A percentile compares a stretch with the other conserved stretches of the same genome.
These are phyloP conservation scores for Cairneyella variabilis DNA, from an alignment of 495 filamentous ascomycete genomes.

Conservation along the genomic window DNA sequence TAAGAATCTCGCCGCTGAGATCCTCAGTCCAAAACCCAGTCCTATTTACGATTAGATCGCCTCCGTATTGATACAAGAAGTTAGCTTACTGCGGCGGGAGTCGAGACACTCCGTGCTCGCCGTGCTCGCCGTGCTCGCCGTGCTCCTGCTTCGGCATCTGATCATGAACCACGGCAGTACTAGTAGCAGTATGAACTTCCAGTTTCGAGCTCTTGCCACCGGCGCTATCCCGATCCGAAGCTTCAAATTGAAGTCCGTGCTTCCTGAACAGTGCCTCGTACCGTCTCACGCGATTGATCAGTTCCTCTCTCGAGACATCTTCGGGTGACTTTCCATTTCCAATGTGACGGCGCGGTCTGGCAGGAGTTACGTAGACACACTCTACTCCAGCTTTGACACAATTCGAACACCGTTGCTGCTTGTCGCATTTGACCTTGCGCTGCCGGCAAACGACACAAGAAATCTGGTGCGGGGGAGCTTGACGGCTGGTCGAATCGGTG, in stretches of 20 bases:
- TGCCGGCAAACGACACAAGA: constrained; percentile 60
- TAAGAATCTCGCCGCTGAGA: background rate
- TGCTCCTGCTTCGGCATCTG: background rate
- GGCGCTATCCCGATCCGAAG: background rate
- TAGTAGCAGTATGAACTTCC: background rate
- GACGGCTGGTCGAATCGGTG: background rate
- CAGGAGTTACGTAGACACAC: constrained; percentile 53
- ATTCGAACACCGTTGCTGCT: constrained; percentile 58
- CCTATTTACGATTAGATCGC: background rate
- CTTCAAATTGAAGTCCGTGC: background rate
- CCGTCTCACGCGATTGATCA: constrained; percentile 24
- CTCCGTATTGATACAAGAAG: background rate
- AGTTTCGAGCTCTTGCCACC: background rate
- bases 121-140: too few relatives aligned
- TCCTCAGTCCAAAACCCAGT: background rate
- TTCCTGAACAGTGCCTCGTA: constrained; percentile 1
- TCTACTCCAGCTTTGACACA: constrained; percentile 54
- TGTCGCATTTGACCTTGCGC: constrained; percentile 64
- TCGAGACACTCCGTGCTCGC: background rate
- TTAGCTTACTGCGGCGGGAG: background rate
- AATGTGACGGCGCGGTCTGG: constrained; percentile 41
- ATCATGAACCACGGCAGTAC: background rate
- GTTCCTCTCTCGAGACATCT: constrained; percentile 35
- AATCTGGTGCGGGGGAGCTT: background rate
- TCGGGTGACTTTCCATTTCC: constrained; percentile 47